Percentiles rank a stretch among this genome's conserved stretches.
Conservation (phyloP, 352 stramenopile species). For the Labyrinthula sp. region DNA sequence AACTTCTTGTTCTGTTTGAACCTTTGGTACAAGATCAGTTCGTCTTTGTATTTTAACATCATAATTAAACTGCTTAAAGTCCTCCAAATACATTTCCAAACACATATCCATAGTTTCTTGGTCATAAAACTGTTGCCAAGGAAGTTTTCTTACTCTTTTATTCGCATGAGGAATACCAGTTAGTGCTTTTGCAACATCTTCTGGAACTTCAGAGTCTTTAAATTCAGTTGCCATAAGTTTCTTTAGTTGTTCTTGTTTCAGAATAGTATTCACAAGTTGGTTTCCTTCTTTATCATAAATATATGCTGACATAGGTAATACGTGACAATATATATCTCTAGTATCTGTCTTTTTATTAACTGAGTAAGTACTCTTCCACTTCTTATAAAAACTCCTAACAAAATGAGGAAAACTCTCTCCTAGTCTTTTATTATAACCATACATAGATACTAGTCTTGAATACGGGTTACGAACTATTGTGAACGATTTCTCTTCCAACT, state of each 20-base stretch:
- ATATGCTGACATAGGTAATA: slow-evolving; percentile 35
- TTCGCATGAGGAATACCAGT: slow-evolving; percentile 39
- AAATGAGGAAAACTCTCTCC: slow-evolving; percentile 34
- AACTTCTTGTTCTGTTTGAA: slow-evolving; percentile 2
- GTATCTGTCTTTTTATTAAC: slow-evolving; percentile 37
- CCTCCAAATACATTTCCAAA: slow-evolving; percentile 34
- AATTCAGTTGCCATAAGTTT: slow-evolving; percentile 10
- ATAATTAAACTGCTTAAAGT: slow-evolving; percentile 39
- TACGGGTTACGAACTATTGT: slow-evolving; percentile 41
- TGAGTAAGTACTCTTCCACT: slow-evolving; percentile 35
- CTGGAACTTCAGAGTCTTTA: slow-evolving; percentile 32
- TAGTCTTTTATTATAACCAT: slow-evolving; percentile 40
- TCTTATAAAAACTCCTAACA: slow-evolving; percentile 31
- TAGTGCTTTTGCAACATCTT: slow-evolving; percentile 33
- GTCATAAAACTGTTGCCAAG: slow-evolving; percentile 39
- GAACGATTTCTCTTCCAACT: slow-evolving; percentile 36
- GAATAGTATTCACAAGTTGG: slow-evolving; percentile 36
- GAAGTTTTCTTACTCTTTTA: slow-evolving; percentile 31
- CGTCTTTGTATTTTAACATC: slow-evolving; percentile 28
- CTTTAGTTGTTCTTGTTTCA: slow-evolving; percentile 41
- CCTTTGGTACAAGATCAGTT: slow-evolving; percentile 31
- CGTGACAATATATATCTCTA: slow-evolving; percentile 38
- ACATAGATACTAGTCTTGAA: slow-evolving; percentile 37
- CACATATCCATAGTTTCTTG: slow-evolving; percentile 38
- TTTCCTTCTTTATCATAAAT: slow-evolving; percentile 37